Base-by-base conservation (phyloP, 371 early-diverging fungal species). In the Synchytrium microbalum region DNA sequence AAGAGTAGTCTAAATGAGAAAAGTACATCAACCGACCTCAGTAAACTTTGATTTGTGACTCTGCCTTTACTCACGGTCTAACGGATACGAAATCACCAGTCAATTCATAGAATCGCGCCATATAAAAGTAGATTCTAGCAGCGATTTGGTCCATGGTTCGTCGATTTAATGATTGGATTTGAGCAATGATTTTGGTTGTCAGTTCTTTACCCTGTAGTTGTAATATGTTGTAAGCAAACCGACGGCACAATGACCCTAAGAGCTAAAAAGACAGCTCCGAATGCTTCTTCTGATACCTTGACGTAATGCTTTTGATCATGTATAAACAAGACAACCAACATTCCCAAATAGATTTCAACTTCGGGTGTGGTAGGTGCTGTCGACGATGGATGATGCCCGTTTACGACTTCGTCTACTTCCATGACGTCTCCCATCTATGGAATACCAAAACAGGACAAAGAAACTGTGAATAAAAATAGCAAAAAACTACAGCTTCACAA, bases 121-220 rank as follows among this genome's bases (percentile, higher is more conserved):
- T 90, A 77, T 93, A 97, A 72, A 94, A 97, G 81, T 88, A 93
- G 31, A 94, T 77, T 59, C 90, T 88, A 54, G 93, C 93, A 3
- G 91, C 85, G 30, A 97, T 69, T 64, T 87, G 89, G 74, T 97
- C 98, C 70, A 94, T 64, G 0, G 93, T 91, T 70, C 95, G 85
- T 64, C 95, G 86, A 78, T 95, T 95, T 58, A 86, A 70, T 2
- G 72, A 69, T 62, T 81, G 76, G 32, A 91, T 77, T 46, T 70
- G 73, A 23, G 79, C 75, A 32, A 92, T 84, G 0, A 89, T 77
- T 19, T 75, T 77, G 25, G 81, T 79, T 1, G 91, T 80, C 51
- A 93, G 71, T 58, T 77, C 73, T 28, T 83, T 75, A 46, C 92
- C 90, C 91, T 88, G 23, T 25, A 19, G 1, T n/a, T n/a, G n/a